These are phyloP conservation scores for Xerocomus brunneocitrinus DNA, from an alignment of 768 basidiomycete species.

Conservation along the genomic window DNA sequence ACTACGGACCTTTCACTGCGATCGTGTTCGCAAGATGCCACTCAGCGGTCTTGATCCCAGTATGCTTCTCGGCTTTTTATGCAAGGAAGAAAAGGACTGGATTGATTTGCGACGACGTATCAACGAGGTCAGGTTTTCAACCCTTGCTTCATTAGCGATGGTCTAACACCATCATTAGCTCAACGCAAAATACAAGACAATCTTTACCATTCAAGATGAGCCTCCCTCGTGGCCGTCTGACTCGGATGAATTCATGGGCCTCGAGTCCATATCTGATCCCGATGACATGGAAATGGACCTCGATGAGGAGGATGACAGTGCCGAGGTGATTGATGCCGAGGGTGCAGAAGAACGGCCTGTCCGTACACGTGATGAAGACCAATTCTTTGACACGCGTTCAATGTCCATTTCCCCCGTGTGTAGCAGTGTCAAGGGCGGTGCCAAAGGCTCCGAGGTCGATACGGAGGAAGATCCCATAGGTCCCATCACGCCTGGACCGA, in stretches of 20 bases:
- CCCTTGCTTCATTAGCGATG: neutral
- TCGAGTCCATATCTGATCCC: conserved; percentile 80
- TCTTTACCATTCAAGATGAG: conserved; percentile 86
- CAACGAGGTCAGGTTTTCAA: conserved; percentile 52
- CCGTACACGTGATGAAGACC: conserved; percentile 34
- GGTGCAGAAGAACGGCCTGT: conserved; percentile 29
- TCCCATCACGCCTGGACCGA: conserved; percentile 65
- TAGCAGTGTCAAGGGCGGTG: conserved; percentile 32
- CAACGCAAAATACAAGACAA: conserved; percentile 54
- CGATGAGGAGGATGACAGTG: conserved; percentile 47
- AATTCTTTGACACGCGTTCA: conserved; percentile 53
- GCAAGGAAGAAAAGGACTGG: conserved; percentile 82
- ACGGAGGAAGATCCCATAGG: conserved; percentile 71
- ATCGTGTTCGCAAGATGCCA: conserved; percentile 94
- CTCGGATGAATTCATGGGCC: conserved; percentile 66
- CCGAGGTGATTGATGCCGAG: conserved; percentile 25
- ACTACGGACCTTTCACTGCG: conserved; percentile 91
- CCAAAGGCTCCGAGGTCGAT: conserved; percentile 53
- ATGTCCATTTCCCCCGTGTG: conserved; percentile 41
- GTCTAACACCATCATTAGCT: conserved; percentile 10
- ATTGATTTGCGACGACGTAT: conserved; percentile 70
- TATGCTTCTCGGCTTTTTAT: conserved; percentile 93
- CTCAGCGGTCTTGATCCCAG: conserved; percentile 89
- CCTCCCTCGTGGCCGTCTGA: conserved; percentile 79
- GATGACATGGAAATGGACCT: conserved; percentile 62